Base-by-base conservation (phyloP, 495 filamentous ascomycete genomes). In the Podospora tetraspora region DNA sequence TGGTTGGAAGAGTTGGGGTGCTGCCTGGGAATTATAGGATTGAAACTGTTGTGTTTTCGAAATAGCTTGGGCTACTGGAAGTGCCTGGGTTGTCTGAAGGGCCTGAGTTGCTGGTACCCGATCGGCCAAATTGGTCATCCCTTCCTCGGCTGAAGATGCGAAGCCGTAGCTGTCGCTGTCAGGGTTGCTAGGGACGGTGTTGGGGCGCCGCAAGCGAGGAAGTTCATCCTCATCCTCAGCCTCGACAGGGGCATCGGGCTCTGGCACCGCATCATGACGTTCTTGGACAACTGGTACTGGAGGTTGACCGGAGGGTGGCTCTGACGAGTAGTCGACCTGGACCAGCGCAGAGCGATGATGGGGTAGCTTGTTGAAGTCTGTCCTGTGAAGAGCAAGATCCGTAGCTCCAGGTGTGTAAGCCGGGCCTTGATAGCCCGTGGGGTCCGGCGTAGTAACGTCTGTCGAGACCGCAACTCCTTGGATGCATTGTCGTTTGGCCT, bases 141-240 rank as follows among this genome's bases (percentile, higher is more conserved):
- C 71, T 24, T 72, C 63, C 34, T 74, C 71, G 0, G 67, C 61
- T 12, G 64, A 70, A 4, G 52, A n/a, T n/a, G 32, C 59, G 22
- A 70, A 13, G 2, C 62, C 67, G 25, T 71, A 72, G 19, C 65
- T 62, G 8, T 57, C 43, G 30, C 27, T 29, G 3, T 12, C 32
- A 12, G 24, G 13, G 22, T 13, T 9, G 19, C 19, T n/a, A n/a
- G 19, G 43, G 43, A 7, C 2, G 19, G 8, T n/a, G 43, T 8
- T n/a, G 16, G 43, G 43, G n/a, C 2, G 43, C 19, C 19, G 43
- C 8, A 52, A 52, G 16, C 7, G 43, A n/a, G 43, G 43, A 52
- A 52, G 19, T 52, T 52, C 19, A n/a, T 8, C 19, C 43, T 19
- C 19, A 52, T 52, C 19, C 19, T 19, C 16, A 52, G 6, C 6